Conservation (phyloP, 1,284 basidiomycete species). For the Meira miltonrushii region DNA sequence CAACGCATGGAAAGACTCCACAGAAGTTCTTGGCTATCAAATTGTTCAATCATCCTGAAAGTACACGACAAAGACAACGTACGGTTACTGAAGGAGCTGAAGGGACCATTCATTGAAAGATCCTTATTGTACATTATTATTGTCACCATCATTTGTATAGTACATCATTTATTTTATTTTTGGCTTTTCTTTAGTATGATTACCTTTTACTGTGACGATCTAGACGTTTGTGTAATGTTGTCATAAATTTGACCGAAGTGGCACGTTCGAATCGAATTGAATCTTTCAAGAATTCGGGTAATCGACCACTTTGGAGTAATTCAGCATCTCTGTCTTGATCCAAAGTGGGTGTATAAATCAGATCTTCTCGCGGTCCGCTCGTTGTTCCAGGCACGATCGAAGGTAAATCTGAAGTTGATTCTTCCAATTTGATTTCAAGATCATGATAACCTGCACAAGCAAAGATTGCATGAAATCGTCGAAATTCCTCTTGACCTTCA, state of each 20-base stretch:
- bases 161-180: background rate
- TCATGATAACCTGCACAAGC: slow-evolving; percentile 41
- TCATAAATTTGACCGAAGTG: slow-evolving; percentile 22
- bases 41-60: slow-evolving; percentile 10
- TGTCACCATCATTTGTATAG: background rate
- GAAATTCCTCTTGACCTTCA: slow-evolving; percentile 16
- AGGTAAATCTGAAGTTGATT: slow-evolving; percentile 16
- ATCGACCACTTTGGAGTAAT: slow-evolving; percentile 15
- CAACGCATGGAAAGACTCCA: slow-evolving; percentile 15
- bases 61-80: slow-evolving; percentile 4
- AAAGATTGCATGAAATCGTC: slow-evolving; percentile 39
- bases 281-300: slow-evolving; percentile 24
- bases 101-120: background rate
- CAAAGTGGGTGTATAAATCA: slow-evolving; percentile 44
- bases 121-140: background rate
- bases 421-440: slow-evolving; percentile 43
- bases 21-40: slow-evolving; percentile 26
- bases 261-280: slow-evolving; percentile 27
- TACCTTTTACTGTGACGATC: slow-evolving; percentile 11
- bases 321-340: slow-evolving; percentile 38
- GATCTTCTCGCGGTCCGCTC: slow-evolving; percentile 27
- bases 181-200: background rate
- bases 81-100: background rate
- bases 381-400: background rate
- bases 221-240: slow-evolving; percentile 19